Evolutionary conservation across 2,329 filamentous ascomycete genomes (phyloP), one percentile per base, ranked within the genome.

Genomic region (Fusarium nematophilum): DNA sequence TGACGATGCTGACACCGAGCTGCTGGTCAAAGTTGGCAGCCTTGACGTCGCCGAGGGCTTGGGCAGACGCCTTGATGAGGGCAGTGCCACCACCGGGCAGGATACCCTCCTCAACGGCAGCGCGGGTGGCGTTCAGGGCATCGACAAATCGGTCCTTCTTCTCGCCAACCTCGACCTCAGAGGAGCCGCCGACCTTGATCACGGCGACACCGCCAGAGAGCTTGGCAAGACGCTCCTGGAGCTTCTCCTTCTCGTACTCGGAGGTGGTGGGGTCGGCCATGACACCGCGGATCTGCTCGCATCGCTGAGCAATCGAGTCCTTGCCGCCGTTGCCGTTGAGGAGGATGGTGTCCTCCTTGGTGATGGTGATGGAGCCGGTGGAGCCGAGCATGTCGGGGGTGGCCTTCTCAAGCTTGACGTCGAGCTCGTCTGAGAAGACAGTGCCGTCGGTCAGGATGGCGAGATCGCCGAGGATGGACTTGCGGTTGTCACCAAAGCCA

Each of bases 101-200:
- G 79, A 99, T 99, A 81, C 95, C 95, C 83, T 98, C 93, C 87
- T 99, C 95, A 67, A 99, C 95, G 72, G 95, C 95, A 70, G 95
- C 95, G 72, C 95, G 94, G 66, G 95, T 99, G 69, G 95, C 95
- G 81, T 99, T 99, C 61, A 99, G 85, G 57, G 95, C 95, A 80
- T 99, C 95, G 62, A 99, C 95, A 72, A 98, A 97, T 77, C 95
- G 92, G 79, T 99, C 95, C 89, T 99, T 99, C 92, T 99, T 99
- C 88, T 99, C 95, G 69, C 93, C 90, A 53, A 99, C 95, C 86
- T 99, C 95, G 66, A 99, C 94, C 82, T 99, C 95, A 64, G 94
- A 98, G 64, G 93, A 87, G 78, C 95, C 95, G 72, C 95, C 95
- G 64, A 99, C 95, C 87, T 96, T 97, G 86, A 99, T 98, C 80